These are phyloP conservation scores for Physaria fendleri DNA, from an alignment of 345 rosid species.

Conservation along the genomic window DNA sequence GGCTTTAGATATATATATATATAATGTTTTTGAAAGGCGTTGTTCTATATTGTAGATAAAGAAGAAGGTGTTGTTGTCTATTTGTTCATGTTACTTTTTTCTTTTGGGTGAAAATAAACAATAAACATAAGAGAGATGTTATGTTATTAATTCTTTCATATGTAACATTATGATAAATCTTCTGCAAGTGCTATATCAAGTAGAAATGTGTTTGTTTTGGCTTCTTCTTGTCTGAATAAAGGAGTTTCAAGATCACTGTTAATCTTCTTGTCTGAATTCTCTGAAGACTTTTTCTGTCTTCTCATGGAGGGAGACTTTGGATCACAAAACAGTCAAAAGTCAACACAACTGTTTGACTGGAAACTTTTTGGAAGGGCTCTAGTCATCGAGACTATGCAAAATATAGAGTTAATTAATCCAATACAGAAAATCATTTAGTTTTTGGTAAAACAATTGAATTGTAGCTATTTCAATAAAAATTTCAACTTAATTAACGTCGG, in stretches of 20 bases:
- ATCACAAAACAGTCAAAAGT: conserved; percentile 11
- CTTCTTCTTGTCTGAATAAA: neutral
- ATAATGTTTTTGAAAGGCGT: conserved; percentile 14
- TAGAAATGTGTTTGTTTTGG: neutral
- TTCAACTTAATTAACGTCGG: neutral
- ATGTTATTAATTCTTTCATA: conserved; percentile 11
- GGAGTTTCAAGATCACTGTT: neutral
- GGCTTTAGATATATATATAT: conserved; percentile 10
- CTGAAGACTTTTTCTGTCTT: neutral
- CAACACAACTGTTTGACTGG: conserved; percentile 12
- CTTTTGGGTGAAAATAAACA: neutral
- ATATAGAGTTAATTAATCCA: neutral
- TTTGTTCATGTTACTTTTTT: neutral
- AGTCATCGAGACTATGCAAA: neutral
- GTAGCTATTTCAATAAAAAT: neutral
- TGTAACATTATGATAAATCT: neutral
- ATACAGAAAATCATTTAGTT: neutral
- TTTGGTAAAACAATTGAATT: neutral
- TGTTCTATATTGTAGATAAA: conserved; percentile 27
- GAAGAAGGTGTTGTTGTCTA: neutral
- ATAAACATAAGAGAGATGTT: neutral
- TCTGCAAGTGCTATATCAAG: neutral
- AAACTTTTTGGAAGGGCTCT: neutral
- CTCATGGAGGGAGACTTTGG: neutral
- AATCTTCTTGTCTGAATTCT: neutral